phyloP scores from a whole-genome alignment of 2,329 filamentous ascomycete genomes.

The Pyrenophora seminiperda region DNA sequence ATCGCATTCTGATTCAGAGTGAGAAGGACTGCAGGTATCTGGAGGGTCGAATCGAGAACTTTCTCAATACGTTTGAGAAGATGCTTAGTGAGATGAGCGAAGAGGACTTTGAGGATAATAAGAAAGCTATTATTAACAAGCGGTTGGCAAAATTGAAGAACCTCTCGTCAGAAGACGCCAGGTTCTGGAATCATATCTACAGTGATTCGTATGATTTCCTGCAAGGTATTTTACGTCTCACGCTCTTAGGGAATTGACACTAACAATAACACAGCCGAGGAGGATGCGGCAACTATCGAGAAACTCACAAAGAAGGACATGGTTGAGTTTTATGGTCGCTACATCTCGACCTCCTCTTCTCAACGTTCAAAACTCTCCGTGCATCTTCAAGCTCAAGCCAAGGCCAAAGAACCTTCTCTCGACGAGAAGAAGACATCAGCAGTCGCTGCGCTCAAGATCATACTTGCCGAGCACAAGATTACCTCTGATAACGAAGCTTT shows the following conservation, averaged over 20 bases:
- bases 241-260: neutral
- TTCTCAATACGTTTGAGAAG: conserved; percentile 70
- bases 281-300: conserved; percentile 77
- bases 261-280: conserved; percentile 60
- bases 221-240: conserved; percentile 64
- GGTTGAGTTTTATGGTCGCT: conserved; percentile 75
- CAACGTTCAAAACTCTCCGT: conserved; percentile 82
- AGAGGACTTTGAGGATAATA: conserved; percentile 86
- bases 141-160: conserved; percentile 92
- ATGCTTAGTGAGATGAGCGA: conserved; percentile 77
- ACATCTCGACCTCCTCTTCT: conserved; percentile 75
- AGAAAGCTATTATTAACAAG: conserved; percentile 85
- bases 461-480: conserved; percentile 56
- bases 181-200: conserved; percentile 84
- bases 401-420: conserved; percentile 44
- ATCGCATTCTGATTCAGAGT: conserved; percentile 90
- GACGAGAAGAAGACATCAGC: conserved; percentile 51
- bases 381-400: conserved; percentile 77
- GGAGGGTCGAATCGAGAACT: conserved; percentile 84
- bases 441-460: conserved; percentile 47
- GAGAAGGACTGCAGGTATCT: conserved; percentile 84
- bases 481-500: conserved; percentile 51
- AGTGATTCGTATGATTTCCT: conserved; percentile 90
- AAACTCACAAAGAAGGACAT: conserved; percentile 79
- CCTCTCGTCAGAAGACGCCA: conserved; percentile 77